Evolutionary conservation across 192 early-diverging fungal genomes (phyloP).

Genomic region (Backusella tarrabulga): DNA sequence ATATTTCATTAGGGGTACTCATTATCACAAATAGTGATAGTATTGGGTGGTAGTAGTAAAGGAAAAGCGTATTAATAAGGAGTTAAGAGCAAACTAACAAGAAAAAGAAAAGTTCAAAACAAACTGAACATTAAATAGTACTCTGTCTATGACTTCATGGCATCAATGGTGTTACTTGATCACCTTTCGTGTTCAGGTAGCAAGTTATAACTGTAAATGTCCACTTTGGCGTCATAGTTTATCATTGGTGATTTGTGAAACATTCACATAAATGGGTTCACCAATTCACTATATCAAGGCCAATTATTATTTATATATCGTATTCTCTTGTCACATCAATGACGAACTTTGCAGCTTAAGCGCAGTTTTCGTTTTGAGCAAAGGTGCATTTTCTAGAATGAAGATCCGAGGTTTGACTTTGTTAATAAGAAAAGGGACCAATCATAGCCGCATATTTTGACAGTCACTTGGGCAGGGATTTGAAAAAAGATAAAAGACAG

Average conservation of each 20-base stretch:
- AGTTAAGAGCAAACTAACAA: neutral
- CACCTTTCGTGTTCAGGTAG: neutral
- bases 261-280: neutral
- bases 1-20: neutral
- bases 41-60: neutral
- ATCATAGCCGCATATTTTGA: neutral
- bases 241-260: neutral
- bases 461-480: conserved; percentile 6
- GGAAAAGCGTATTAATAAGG: neutral
- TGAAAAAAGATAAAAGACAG: neutral
- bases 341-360: neutral
- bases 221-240: neutral
- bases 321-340: neutral
- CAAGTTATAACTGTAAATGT: neutral
- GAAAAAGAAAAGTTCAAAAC: neutral
- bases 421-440: neutral
- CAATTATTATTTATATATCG: neutral
- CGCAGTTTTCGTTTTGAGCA: neutral
- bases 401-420: neutral
- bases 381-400: neutral
- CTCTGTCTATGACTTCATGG: neutral
- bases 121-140: neutral
- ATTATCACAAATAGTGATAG: neutral
- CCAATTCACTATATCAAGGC: neutral
- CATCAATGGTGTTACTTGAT: neutral